Percentiles rank a stretch among this genome's conserved stretches.
These are phyloP conservation scores for Microstegium vimineum DNA, from an alignment of 176 grass and related monocot species.

Conservation along the genomic window DNA sequence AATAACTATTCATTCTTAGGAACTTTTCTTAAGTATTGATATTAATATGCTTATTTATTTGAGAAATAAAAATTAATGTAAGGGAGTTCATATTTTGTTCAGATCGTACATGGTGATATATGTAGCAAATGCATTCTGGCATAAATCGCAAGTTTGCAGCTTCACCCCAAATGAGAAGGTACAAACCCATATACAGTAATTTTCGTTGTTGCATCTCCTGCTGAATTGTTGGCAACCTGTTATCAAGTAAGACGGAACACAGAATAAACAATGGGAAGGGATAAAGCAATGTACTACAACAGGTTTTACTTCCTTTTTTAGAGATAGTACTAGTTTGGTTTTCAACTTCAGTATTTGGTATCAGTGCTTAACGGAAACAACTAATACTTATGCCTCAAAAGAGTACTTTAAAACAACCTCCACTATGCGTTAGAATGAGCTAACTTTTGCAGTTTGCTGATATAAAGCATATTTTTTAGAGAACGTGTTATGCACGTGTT, in stretches of 20 bases:
- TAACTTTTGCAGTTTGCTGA: not conserved
- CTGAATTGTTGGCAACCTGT: slow-evolving; percentile 92
- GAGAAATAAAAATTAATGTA: slow-evolving; percentile 1
- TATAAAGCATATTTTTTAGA: not conserved
- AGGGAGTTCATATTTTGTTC: slow-evolving; percentile 1
- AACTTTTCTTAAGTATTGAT: slow-evolving; percentile 13
- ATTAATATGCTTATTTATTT: not conserved
- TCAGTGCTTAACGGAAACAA: not conserved
- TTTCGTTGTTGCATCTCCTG: slow-evolving; percentile 93
- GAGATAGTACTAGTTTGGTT: not conserved
- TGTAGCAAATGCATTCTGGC: slow-evolving; percentile 98
- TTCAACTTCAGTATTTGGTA: not conserved
- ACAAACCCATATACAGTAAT: slow-evolving; percentile 91
- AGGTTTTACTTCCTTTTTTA: not conserved
- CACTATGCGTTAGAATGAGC: not conserved
- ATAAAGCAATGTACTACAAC: not conserved
- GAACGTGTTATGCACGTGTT: not conserved
- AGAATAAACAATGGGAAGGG: slow-evolving; percentile 7
- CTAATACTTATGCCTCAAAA: not conserved
- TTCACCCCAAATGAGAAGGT: slow-evolving; percentile 99
- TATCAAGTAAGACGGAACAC: slow-evolving; percentile 14
- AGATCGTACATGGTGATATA: slow-evolving; percentile 92
- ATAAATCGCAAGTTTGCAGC: slow-evolving; percentile 98
- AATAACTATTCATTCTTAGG: slow-evolving; percentile 1
- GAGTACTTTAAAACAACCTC: not conserved